Percentiles rank a stretch among this genome's conserved stretches.
Conservation (phyloP, 441 rosid species). For the Sinapis alba region DNA sequence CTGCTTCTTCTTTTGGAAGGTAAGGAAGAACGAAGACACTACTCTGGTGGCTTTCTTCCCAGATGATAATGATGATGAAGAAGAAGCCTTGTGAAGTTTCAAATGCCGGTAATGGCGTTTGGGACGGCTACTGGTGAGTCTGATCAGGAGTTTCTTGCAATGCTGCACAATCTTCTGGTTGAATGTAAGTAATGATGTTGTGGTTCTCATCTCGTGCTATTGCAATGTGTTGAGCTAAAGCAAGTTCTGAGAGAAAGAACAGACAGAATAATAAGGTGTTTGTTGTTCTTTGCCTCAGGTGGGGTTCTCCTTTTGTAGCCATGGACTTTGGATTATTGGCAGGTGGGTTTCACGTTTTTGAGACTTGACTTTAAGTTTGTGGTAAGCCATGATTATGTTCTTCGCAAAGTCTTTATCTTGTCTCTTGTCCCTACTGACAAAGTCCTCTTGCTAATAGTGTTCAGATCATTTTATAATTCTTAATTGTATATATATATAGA, state of each 20-base stretch:
- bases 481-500: not conserved
- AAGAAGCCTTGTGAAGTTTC: constrained; percentile 25
- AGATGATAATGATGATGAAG: constrained; percentile 16
- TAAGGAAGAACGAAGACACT: constrained; percentile 32
- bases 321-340: constrained; percentile 1
- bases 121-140: constrained; percentile 30
- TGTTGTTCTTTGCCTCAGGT: constrained; percentile 13
- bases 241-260: constrained; percentile 4
- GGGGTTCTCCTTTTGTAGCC: constrained; percentile 34
- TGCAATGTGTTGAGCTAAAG: not conserved
- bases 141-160: constrained; percentile 30
- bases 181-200: constrained; percentile 19
- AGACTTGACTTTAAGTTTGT: constrained; percentile 9
- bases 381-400: constrained; percentile 31
- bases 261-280: not conserved
- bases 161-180: constrained; percentile 17
- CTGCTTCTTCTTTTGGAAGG: constrained; percentile 37
- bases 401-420: not conserved
- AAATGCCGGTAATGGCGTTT: constrained; percentile 28
- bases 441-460: constrained; percentile 17
- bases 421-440: constrained; percentile 7
- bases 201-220: constrained; percentile 30
- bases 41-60: constrained; percentile 24
- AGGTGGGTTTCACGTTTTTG: constrained; percentile 35
- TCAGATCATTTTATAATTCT: not conserved